Base-by-base conservation (phyloP, 306 rosid species). In the Cicer judaicum region DNA sequence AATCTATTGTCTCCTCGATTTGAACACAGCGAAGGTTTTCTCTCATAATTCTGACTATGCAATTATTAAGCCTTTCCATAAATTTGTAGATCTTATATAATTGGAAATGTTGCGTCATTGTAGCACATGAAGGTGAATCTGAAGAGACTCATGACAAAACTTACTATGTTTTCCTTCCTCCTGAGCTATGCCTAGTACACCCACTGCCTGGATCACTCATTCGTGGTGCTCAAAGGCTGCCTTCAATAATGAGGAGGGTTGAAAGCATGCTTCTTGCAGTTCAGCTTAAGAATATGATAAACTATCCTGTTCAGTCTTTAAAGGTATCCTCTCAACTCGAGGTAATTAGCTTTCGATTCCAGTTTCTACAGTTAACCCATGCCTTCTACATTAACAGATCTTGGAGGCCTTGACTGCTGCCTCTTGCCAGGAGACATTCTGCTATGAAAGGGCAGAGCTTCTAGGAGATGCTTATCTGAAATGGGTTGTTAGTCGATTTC, bases 371-470 rank as follows among this genome's bases (percentile, higher is more conserved):
- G 47, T 68, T 74, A 78, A 84, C 48, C 12, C 61, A 6, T 34
- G 74, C 62, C 10, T 72, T 79, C 38, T 76, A 34, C 46, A 15
- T 79, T 80, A 60, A 62, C 90, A 94, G 99, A 94, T 94, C 77
- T 87, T 94, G 89, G 99, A 90, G 86, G 99, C 99, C 82, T 85
- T 92, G 89, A 94, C 99, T 4, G 97, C 99, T 68, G 97, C 99
- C 75, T 94, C 97, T 74, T 94, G 99, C 81, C 99, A 94, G 87
- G 99, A 94, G 89, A 94, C 97, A 72, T 94, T 94, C 86, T 94
- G 99, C 82, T 92, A 94, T 71, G 99, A 94, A 84, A 88, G 99
- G 86, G 99, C 99, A 4, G 99, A 92, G 84, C 97, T 94, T 84
- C 96, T 94, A n/a, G 97, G 99, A 56, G 99, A 94, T 85, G 99